Conservation (phyloP, 768 basidiomycete species). For the Phaeotremella skinneri region DNA sequence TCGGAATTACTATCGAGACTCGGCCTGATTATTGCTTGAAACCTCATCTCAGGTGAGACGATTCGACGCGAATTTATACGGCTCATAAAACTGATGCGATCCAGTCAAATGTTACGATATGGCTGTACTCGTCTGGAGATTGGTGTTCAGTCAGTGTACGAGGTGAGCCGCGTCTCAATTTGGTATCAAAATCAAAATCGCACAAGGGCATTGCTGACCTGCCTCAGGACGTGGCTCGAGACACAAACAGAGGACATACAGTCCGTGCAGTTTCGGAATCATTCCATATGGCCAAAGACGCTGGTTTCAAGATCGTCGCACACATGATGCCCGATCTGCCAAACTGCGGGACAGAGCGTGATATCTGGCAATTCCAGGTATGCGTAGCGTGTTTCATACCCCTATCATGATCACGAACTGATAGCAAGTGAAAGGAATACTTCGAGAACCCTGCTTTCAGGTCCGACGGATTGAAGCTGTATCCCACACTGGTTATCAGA, state of each 20-base stretch:
- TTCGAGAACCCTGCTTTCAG: slow-evolving; percentile 98
- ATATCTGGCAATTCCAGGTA: slow-evolving; percentile 91
- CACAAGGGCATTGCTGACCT: neutral
- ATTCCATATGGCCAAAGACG: slow-evolving; percentile 97
- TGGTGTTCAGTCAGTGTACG: slow-evolving; percentile 97
- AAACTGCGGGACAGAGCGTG: slow-evolving; percentile 94
- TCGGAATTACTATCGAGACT: slow-evolving; percentile 98
- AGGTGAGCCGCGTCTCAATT: slow-evolving; percentile 48
- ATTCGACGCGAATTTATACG: too few species aligned
- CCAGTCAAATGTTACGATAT: slow-evolving; percentile 95
- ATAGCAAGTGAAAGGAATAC: slow-evolving; percentile 62
- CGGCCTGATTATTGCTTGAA: slow-evolving; percentile 96
- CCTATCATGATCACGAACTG: neutral
- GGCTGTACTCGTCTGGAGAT: slow-evolving; percentile 98
- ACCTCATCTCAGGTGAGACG: slow-evolving; percentile 80
- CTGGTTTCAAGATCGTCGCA: slow-evolving; percentile 98
- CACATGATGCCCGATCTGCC: slow-evolving; percentile 99
- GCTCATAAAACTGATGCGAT: neutral
- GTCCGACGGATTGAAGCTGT: slow-evolving; percentile 95
- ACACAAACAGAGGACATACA: slow-evolving; percentile 98
- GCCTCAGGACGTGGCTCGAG: slow-evolving; percentile 81
- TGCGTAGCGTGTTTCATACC: neutral
- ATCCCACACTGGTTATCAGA: slow-evolving; percentile 95
- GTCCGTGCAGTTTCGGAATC: slow-evolving; percentile 95
- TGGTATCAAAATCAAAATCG: neutral